phyloP scores from a whole-genome alignment of 768 basidiomycete genomes.

The Podaxis pistillaris region DNA sequence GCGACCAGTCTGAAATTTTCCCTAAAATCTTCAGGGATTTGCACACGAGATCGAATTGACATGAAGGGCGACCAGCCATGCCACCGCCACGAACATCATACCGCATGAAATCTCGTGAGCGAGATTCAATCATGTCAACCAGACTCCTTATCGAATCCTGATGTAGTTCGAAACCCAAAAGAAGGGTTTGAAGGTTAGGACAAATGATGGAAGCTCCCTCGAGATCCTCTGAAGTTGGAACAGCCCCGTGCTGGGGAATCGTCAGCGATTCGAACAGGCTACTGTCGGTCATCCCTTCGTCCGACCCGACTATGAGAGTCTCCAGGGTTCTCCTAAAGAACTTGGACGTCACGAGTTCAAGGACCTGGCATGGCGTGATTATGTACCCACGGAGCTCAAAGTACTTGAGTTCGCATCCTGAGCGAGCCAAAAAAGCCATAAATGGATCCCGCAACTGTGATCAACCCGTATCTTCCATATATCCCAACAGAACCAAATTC shows the following conservation, averaged over 20 bases:
- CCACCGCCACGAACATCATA: background rate
- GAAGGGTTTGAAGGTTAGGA: background rate
- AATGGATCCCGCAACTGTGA: background rate
- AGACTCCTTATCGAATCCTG: background rate
- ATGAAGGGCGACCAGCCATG: background rate
- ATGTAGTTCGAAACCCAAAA: background rate
- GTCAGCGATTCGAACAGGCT: background rate
- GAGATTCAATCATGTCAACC: background rate
- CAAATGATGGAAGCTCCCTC: background rate
- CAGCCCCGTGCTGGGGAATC: background rate
- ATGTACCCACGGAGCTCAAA: background rate
- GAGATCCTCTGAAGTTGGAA: background rate
- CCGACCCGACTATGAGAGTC: background rate
- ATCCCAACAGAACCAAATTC: background rate
- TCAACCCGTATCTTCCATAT: background rate
- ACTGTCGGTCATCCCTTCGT: background rate
- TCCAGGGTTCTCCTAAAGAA: background rate
- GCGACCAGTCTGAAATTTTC: background rate
- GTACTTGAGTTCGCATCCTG: background rate
- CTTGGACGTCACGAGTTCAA: background rate
- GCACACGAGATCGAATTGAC: too few relatives aligned
- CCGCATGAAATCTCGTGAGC: background rate
- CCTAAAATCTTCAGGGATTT: background rate
- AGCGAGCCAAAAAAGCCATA: background rate
- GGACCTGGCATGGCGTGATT: background rate